Base-by-base conservation (phyloP, 1,284 basidiomycete genomes). In the Amylostereum areolatum region DNA sequence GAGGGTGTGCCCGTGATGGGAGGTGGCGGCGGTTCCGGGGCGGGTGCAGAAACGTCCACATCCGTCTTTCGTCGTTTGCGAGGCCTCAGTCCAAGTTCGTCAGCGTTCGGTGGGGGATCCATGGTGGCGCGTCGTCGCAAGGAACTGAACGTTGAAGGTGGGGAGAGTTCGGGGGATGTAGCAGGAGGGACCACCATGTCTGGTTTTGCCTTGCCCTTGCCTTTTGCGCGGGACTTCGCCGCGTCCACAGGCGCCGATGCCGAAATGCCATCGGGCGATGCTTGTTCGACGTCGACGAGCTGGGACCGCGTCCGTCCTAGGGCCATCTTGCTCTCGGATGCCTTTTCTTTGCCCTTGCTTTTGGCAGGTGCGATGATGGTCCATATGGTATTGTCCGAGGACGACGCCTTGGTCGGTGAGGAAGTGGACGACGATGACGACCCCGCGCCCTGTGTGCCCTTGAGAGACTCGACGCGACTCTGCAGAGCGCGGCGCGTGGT, bases 401-500 rank as follows among this genome's bases (percentile, higher is more conserved):
- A 56, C 7, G 32, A 29, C 5, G 35, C 24, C 11, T 37, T 33
- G 8, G 40, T 12, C 12, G 47, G 27, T 43, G 43, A 50, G 27
- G 27, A 35, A 32, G 46, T 29, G 25, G 55, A 34, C 32, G 41
- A 39, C 3, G 62, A 31, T 56, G 61, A 45, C n/a, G 62, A 57
- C 4, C 59, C 55, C 30, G 59, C 53, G n/a, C 56, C 46, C 7
- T 61, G 55, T 7, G 65, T 25, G 39, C 60, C 47, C 36, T 53
- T 66, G 10, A 78, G 59, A 35, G 69, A 62, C 47, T 74, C 75
- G 35, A 75, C 68, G 39, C 73, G 76, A 55, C 81, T 77, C 11
- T 69, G 77, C 36, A 76, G 78, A 4, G 80, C 75, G 28, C 81
- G 73, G 25, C 88, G 77, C 11, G 56, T 57, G 12, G 88, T 91